A percentile compares a stretch with the other conserved stretches of the same genome.
Evolutionary conservation across 2,329 filamentous ascomycete genomes (phyloP).

Genomic region (Trichoderma sp.): DNA sequence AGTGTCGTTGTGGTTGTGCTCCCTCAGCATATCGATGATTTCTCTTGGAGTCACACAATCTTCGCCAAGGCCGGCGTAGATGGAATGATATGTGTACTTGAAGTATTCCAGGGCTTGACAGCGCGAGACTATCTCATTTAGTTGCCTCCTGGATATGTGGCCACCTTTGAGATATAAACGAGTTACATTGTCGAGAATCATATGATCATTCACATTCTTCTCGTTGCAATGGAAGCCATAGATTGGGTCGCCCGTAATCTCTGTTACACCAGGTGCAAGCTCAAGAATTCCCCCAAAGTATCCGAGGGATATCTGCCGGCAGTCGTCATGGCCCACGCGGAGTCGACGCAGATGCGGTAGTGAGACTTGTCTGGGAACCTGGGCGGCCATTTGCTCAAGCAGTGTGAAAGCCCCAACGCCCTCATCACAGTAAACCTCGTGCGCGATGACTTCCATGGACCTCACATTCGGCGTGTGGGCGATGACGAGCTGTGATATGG

Average conservation of each 20-base stretch:
- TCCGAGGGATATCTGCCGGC: background rate
- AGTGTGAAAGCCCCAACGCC: background rate
- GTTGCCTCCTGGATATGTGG: background rate
- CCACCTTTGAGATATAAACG: background rate
- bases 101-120: background rate
- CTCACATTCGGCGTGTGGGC: background rate
- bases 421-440: background rate
- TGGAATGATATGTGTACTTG: background rate
- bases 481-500: background rate
- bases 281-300: slow-evolving; percentile 6
- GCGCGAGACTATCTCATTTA: background rate
- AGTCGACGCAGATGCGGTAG: background rate
- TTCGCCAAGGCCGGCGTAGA: background rate
- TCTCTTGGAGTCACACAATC: background rate
- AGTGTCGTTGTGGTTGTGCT: background rate
- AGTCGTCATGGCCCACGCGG: background rate
- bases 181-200: background rate
- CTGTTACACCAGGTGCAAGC: background rate
- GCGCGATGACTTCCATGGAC: background rate
- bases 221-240: background rate
- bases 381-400: background rate
- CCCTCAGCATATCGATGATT: background rate
- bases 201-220: background rate
- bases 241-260: background rate
- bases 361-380: background rate